Conservation (phyloP, 768 basidiomycete genomes). For the Suillus brevipes region DNA sequence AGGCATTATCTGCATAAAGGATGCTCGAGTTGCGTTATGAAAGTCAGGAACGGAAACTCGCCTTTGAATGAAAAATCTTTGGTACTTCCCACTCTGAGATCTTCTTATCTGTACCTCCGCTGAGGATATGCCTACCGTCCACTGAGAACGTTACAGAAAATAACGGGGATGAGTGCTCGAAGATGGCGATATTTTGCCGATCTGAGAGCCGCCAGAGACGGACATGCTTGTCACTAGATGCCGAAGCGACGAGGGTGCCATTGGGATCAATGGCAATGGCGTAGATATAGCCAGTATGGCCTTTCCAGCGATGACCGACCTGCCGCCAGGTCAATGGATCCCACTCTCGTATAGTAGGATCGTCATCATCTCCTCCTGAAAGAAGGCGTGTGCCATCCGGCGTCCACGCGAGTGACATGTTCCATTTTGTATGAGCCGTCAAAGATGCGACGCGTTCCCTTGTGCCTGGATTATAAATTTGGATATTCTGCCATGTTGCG, state of each 20-base stretch:
- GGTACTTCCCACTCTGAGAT: not conserved
- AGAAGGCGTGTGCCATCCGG: not conserved
- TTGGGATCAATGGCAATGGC: not conserved
- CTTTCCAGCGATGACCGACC: not conserved
- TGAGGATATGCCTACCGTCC: not conserved
- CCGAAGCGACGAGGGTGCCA: not conserved
- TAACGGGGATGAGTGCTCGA: not conserved
- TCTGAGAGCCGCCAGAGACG: not conserved
- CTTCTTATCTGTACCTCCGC: too few species aligned
- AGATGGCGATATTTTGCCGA: not conserved
- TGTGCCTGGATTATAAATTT: not conserved
- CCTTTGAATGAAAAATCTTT: too few species aligned
- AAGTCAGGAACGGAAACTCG: too few species aligned
- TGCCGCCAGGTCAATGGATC: not conserved
- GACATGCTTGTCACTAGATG: not conserved
- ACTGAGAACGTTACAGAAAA: not conserved
- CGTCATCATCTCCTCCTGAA: not conserved
- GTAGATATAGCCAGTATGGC: accelerated
- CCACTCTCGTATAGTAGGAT: not conserved
- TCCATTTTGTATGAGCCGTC: not conserved
- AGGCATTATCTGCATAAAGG: too few species aligned
- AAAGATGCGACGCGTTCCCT: not conserved
- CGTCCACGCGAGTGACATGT: not conserved
- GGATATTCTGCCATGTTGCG: not conserved
- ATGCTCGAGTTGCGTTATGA: too few species aligned